A percentile compares a stretch with the other conserved stretches of the same genome.
phyloP scores from a whole-genome alignment of 208 protist genomes.

The Phytomonas francai region DNA sequence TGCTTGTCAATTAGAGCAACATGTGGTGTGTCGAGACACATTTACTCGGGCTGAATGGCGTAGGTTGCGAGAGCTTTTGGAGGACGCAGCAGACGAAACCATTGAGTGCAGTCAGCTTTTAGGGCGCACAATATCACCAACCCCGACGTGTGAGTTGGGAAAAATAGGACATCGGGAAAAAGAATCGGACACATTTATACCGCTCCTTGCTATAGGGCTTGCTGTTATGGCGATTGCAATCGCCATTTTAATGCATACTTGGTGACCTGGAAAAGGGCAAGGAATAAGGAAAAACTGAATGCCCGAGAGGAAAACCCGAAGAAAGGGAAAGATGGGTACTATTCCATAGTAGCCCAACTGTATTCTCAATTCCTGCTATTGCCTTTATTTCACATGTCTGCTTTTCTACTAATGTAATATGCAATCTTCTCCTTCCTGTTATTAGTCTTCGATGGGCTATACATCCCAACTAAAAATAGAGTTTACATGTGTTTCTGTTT shows the following conservation, averaged over 20 bases:
- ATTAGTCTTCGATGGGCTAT: neutral
- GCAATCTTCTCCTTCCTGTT: neutral
- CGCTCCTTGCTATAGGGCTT: neutral
- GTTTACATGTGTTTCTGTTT: neutral
- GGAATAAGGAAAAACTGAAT: neutral
- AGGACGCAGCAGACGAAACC: constrained; percentile 34
- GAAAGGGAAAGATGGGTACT: neutral
- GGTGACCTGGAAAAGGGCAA: neutral
- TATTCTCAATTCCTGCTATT: neutral
- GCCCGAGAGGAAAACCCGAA: neutral
- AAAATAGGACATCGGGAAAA: neutral
- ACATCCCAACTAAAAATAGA: neutral
- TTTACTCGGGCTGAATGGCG: constrained; percentile 14
- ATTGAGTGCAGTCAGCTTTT: constrained; percentile 17
- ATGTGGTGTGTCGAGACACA: neutral
- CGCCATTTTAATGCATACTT: neutral
- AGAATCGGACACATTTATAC: neutral
- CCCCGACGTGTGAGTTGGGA: neutral
- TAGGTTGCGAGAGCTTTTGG: constrained; percentile 36
- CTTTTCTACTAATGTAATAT: neutral
- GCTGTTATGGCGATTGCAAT: neutral
- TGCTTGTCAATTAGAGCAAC: neutral
- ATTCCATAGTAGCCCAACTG: neutral
- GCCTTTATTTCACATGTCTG: neutral
- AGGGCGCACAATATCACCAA: neutral